Percentiles rank a stretch among this genome's conserved stretches.
Evolutionary conservation across 1,284 basidiomycete genomes (phyloP).

Genomic region (Ustanciosporium gigantosporum): DNA sequence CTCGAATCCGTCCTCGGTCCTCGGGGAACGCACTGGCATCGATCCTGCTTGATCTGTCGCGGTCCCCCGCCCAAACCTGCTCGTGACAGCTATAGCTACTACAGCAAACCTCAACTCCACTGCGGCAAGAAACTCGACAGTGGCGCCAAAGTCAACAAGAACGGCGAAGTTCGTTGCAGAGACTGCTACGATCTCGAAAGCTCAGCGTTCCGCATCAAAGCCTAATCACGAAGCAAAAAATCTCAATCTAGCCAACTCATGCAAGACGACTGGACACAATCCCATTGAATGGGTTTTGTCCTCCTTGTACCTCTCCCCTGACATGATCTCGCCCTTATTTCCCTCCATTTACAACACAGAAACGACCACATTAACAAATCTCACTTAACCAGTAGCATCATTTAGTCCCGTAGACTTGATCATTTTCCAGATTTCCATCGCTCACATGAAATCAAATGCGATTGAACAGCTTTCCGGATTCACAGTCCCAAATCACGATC

Average conservation of each 20-base stretch:
- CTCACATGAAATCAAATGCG: too few relatives aligned
- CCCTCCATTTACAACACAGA: too few relatives aligned
- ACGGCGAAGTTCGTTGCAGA: conserved; percentile 45
- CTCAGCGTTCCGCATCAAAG: conserved; percentile 6
- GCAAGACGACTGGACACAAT: background rate
- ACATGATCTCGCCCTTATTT: too few relatives aligned
- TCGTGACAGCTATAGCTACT: background rate
- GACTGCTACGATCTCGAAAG: conserved; percentile 40
- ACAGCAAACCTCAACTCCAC: background rate
- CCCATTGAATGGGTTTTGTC: background rate
- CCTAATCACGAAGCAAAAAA: conserved; percentile 2
- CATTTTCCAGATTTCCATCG: too few relatives aligned
- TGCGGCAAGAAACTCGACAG: conserved; percentile 46
- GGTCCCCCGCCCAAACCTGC: background rate
- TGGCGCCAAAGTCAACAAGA: conserved; percentile 39
- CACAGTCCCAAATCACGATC: too few relatives aligned
- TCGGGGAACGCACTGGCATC: conserved; percentile 41
- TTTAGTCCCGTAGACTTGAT: too few relatives aligned
- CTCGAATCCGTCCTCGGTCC: conserved; percentile 47
- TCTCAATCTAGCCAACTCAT: background rate
- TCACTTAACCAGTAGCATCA: too few relatives aligned
- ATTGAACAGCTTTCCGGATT: too few relatives aligned
- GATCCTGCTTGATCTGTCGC: conserved; percentile 36
- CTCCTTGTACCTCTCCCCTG: too few relatives aligned
- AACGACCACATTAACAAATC: too few relatives aligned